Evolutionary conservation across 208 protist species (phyloP), one percentile per base, ranked within the genome.

Genomic region (Trypanosoma caninum): DNA sequence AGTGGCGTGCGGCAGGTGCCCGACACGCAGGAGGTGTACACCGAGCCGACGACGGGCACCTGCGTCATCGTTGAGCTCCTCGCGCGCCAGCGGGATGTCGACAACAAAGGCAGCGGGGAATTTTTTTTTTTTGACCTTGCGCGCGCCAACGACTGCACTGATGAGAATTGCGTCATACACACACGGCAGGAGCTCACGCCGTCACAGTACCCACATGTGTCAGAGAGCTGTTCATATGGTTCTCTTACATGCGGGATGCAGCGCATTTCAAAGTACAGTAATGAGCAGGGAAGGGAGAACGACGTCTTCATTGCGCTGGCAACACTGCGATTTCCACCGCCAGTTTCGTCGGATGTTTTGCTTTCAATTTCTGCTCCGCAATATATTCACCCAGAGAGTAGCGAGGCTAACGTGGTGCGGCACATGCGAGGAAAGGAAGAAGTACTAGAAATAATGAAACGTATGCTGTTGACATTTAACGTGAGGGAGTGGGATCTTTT

Each of bases 1-100:
- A 89, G 81, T n/a, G 62, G 74, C 37, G 77, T 86, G 20, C 75
- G 82, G 3, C 81, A 87, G 42, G 78, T 93, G 37, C 87, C 87
- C 2, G 87, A 93, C 67, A 74, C 84, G 34, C 83, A 91, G 48
- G 82, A 93, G 46, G 82, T 93, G 51, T 87, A 82, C 67, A 48
- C 52, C 0, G 74, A 93, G 57, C 58, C 64, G 1, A 56, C 56
- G 52, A 89, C 78, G 6, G 81, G 82, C 14, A 72, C 73, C 7
- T 78, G 72, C 14, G 22, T 93, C 37, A 87, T 90, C 22, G 65
- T 90, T 13, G 87, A 93, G 60, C 72, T 93, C 4, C 66, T 93
- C 8, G 44, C 65, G n/a, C 76, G 81, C 4, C 63, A 88, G 45
- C 33, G 38, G 10, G 30, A 56, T 0, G 69, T 93, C 11, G 1